These are phyloP conservation scores for Penicillium canariense DNA, from an alignment of 495 filamentous ascomycete genomes.

Conservation along the genomic window DNA sequence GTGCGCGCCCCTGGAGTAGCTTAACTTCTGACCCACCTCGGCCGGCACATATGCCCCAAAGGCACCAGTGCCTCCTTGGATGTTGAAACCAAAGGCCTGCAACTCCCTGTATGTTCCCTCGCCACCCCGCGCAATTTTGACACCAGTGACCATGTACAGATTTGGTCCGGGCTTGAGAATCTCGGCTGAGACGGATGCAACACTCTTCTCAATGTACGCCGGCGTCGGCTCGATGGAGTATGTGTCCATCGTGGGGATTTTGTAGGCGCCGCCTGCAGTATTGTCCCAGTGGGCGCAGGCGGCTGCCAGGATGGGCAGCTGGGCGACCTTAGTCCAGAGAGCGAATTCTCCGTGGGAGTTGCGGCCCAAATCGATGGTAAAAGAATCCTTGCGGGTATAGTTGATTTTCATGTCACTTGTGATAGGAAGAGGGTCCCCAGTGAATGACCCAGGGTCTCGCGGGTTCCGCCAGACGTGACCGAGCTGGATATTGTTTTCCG, in stretches of 20 bases:
- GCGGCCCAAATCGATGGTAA: too few relatives aligned
- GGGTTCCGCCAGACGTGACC: too few relatives aligned
- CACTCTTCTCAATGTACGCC: neutral
- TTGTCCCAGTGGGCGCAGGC: neutral
- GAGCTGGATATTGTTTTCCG: too few relatives aligned
- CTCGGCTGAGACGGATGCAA: neutral
- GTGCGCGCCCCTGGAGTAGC: neutral
- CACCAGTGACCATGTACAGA: neutral
- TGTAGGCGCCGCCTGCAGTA: neutral
- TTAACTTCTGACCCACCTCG: neutral
- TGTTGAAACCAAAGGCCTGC: neutral
- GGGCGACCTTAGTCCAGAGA: too few relatives aligned
- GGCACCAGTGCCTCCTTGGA: neutral
- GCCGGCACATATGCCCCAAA: neutral
- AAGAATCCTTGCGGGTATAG: too few relatives aligned
- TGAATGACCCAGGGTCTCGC: too few relatives aligned
- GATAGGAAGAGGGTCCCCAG: too few relatives aligned
- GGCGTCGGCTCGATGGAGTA: neutral
- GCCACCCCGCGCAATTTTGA: neutral
- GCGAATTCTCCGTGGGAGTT: too few relatives aligned
- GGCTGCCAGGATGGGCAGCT: too few relatives aligned
- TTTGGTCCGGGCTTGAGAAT: neutral
- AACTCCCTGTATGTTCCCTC: neutral
- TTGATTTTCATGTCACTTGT: too few relatives aligned
- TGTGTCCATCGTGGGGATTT: neutral